Percentiles rank a stretch among this genome's conserved stretches.
These are phyloP conservation scores for Saccharomyces kudriavzevii DNA, from an alignment of 805 yeast species.

Conservation along the genomic window DNA sequence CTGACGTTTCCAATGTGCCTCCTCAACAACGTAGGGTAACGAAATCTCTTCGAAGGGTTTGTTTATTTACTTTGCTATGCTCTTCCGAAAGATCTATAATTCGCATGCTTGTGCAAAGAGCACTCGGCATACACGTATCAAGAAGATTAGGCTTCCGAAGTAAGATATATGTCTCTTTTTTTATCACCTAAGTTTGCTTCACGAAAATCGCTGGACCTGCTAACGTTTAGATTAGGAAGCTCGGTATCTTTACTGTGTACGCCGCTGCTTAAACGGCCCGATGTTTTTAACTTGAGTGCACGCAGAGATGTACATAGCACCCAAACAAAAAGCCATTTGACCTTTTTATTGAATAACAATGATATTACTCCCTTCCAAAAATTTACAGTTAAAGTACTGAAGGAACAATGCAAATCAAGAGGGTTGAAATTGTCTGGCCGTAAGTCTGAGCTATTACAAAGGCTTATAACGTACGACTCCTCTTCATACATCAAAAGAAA, in stretches of 20 bases:
- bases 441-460: constrained; percentile 45
- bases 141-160: constrained; percentile 3
- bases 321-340: constrained; percentile 20
- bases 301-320: constrained; percentile 26
- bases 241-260: not conserved
- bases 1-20: not conserved
- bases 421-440: constrained; percentile 57
- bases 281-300: not conserved
- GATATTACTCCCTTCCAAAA: constrained; percentile 22
- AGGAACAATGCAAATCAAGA: constrained; percentile 49
- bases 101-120: constrained; percentile 3
- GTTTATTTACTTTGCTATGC: not conserved
- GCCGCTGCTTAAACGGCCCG: not conserved
- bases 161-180: constrained; percentile 3
- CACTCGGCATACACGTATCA: constrained; percentile 3
- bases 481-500: not conserved
- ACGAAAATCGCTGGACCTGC: not conserved
- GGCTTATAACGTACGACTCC: constrained; percentile 7
- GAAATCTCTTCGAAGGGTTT: not conserved
- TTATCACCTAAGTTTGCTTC: not conserved
- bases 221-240: not conserved
- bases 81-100: not conserved
- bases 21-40: not conserved
- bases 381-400: constrained; percentile 49
- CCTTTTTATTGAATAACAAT: constrained; percentile 15